Evolutionary conservation across 1,284 basidiomycete species (phyloP), one percentile per base, ranked within the genome.

Genomic region (Pascua guehoae): DNA sequence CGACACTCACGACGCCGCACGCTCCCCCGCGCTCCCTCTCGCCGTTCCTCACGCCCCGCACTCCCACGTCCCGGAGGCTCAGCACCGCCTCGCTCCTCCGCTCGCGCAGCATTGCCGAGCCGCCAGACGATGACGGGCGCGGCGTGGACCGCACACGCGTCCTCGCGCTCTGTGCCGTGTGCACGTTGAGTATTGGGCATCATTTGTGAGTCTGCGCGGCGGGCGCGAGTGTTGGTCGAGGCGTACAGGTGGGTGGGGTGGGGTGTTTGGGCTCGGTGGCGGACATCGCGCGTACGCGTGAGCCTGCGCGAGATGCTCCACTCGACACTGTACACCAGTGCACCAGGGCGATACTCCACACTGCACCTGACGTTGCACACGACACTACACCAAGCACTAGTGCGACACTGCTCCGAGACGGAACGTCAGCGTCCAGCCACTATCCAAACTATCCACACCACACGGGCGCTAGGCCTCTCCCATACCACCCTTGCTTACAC

Each of bases 141-240:
- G 50, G 52, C 5, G 7, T 57, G 4, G 51, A 39, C 41, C 43
- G 53, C n/a, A 49, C 51, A 16, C 50, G 62, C 12, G 38, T 57
- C 0, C 46, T 60, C 24, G 88, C 88, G 9, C 78, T 89, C 8
- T 68, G 88, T 2, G 88, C 86, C 61, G 86, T 87, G 24, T 89
- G 88, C 68, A 85, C 84, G 45, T 73, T 89, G 65, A 87, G 86
- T 62, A 78, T 89, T 44, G 88, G 87, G 24, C 85, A 84, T 61
- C 87, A 89, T 68, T 89, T 88, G 87, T 88, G 66, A 58, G 84
- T 75, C n/a, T n/a, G n/a, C n/a, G n/a, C n/a, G n/a, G n/a, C n/a
- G n/a, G 40, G 43, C 40, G 36, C 12, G 41, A 41, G 41, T 17
- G 47, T 18, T 41, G 16, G 17, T 17, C 16, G 8, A 5, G 1